Base-by-base conservation (phyloP, 768 basidiomycete species). In the Leccinum sublutescens region DNA sequence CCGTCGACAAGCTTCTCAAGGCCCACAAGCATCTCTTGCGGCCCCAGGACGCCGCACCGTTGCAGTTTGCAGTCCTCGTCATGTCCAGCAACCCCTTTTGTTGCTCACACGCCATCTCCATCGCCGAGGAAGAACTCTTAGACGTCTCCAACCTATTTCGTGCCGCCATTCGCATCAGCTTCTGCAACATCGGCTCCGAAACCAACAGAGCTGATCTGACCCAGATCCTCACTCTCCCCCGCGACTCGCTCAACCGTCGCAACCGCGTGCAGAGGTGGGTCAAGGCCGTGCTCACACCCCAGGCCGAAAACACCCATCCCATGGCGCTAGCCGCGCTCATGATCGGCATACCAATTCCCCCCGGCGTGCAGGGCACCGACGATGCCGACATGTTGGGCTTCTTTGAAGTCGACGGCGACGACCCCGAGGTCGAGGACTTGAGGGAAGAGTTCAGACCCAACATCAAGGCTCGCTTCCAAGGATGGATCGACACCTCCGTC, bases 261-360 rank as follows among this genome's bases (percentile, higher is more conserved):
- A 75, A 75, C 2, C 80, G 84, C 47, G 68, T 86, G 5, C 76
- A 80, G 55, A 68, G 71, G 8, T 88, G 85, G 85, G 79, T 80
- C 10, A 82, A 82, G 36, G 71, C 74, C 12, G 69, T 84, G 9
- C 59, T 74, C 12, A 80, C 84, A 0, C 78, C 79, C 0, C 71
- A 71, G 1, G 56, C 68, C 9, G 67, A 70, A 3, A 66, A 73
- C 2, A 53, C 80, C 33, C 75, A 82, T 59, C 84, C 84, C 2
- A 78, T 86, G 77, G 79, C 85, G 2, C 79, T 88, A 54, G 85
- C 87, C 0, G 85, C 85, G 15, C 80, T 87, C 79, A 81, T 88
- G 78, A 82, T 86, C 68, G 83, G 83, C 1, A 56, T 84, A 21
- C 79, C 81, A 2, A 54, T 79, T 10, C 71, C 76, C 2, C 75